A percentile compares a stretch with the other conserved stretches of the same genome.
phyloP scores from a whole-genome alignment of 257 asterid genomes.

The Penstemon barbatus region DNA sequence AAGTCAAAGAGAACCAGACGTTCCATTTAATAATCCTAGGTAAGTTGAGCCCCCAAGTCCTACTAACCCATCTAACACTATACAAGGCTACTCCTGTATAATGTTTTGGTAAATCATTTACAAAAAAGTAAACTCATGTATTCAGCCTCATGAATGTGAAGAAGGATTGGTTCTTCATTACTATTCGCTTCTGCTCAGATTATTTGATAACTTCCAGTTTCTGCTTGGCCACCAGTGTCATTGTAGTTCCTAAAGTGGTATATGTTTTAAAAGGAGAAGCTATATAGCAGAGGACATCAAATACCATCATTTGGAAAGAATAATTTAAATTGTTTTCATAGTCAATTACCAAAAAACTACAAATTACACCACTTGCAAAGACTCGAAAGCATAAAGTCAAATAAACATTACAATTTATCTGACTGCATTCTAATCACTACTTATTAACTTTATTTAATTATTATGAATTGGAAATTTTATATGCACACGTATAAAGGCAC shows the following conservation, averaged over 20 bases:
- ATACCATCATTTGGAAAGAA: background rate
- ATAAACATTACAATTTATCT: background rate
- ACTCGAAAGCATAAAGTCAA: background rate
- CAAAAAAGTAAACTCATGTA: background rate
- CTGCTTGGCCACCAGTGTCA: background rate
- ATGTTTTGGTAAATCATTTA: background rate
- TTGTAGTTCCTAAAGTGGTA: background rate
- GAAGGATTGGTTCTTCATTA: background rate
- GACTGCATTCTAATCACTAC: background rate
- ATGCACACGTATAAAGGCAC: background rate
- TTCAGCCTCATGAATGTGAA: background rate
- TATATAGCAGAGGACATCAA: background rate
- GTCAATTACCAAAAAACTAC: background rate
- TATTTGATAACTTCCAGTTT: background rate
- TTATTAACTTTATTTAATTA: background rate
- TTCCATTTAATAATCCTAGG: constrained; percentile 8
- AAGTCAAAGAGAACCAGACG: constrained; percentile 19
- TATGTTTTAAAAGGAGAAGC: background rate
- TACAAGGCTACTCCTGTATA: background rate
- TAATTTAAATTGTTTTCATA: background rate
- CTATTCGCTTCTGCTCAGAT: background rate
- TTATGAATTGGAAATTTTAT: background rate
- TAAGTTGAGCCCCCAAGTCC: constrained; percentile 14
- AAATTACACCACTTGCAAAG: background rate
- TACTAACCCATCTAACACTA: background rate